Conservation (phyloP, 2,329 filamentous ascomycete genomes). For the Hirsutella thompsonii region DNA sequence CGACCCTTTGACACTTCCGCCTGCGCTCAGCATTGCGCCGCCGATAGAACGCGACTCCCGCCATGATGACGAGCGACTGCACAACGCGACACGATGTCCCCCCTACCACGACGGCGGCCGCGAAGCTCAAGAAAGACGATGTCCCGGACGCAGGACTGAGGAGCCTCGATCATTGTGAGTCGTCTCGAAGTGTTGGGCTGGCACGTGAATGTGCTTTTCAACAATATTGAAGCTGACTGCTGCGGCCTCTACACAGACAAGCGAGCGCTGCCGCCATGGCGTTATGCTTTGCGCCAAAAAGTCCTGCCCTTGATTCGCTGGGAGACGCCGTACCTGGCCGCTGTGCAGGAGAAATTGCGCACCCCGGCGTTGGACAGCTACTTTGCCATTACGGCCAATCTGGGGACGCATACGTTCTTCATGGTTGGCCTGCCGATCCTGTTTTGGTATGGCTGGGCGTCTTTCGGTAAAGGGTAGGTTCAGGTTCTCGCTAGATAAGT, state of each 20-base stretch:
- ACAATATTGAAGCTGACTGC: no score
- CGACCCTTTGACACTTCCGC: conserved; percentile 4
- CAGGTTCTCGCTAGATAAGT: background rate
- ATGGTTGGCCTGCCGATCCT: conserved; percentile 90
- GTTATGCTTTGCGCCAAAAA: conserved; percentile 69
- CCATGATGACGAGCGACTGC: conserved; percentile 20
- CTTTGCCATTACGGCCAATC: conserved; percentile 91
- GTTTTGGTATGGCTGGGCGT: conserved; percentile 90
- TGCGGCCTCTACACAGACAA: conserved; percentile 45
- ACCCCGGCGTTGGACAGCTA: conserved; percentile 84
- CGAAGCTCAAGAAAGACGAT: conserved; percentile 11
- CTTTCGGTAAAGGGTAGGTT: conserved; percentile 73
- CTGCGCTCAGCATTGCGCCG: conserved; percentile 1
- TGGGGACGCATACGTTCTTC: conserved; percentile 97
- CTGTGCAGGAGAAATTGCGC: conserved; percentile 67
- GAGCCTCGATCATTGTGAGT: conserved; percentile 66
- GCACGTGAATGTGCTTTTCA: no score
- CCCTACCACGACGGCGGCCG: conserved; percentile 13
- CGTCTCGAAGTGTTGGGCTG: no score
- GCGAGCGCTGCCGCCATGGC: conserved; percentile 73
- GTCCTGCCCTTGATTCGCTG: conserved; percentile 79
- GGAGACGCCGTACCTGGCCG: conserved; percentile 91
- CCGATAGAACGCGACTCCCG: conserved; percentile 9
- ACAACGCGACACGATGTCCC: conserved; percentile 14
- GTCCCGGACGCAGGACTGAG: conserved; percentile 60